A percentile compares a stretch with the other conserved stretches of the same genome.
phyloP scores from a whole-genome alignment of 495 filamentous ascomycete genomes.

The Hypomontagnella monticulosa region DNA sequence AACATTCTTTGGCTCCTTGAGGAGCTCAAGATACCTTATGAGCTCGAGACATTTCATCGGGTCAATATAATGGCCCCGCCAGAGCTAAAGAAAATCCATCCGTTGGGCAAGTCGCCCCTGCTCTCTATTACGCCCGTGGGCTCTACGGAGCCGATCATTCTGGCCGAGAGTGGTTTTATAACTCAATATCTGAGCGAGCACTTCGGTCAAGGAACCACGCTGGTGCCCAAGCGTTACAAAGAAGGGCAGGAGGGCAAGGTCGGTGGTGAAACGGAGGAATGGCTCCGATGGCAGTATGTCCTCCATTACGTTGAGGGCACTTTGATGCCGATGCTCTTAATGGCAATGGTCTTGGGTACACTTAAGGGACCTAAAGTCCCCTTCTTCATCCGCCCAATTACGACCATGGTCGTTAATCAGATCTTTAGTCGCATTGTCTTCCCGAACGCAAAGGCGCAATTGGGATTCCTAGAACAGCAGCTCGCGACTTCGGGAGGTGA shows the following conservation, averaged over 20 bases:
- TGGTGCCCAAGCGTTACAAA: constrained; percentile 72
- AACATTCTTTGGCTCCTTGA: constrained; percentile 91
- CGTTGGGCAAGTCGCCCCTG: constrained; percentile 84
- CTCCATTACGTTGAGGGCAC: constrained; percentile 80
- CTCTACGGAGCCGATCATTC: constrained; percentile 63
- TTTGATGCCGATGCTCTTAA: constrained; percentile 74
- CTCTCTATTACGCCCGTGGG: constrained; percentile 63
- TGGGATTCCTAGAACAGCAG: constrained; percentile 77
- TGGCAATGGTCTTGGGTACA: constrained; percentile 46
- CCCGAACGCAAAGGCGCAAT: constrained; percentile 70
- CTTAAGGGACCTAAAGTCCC: constrained; percentile 73
- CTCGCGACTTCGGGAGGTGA: constrained; percentile 70
- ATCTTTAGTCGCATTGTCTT: constrained; percentile 68
- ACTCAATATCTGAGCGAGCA: constrained; percentile 83
- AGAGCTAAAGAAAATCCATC: constrained; percentile 80
- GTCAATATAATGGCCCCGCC: constrained; percentile 68
- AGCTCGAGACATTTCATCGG: constrained; percentile 79
- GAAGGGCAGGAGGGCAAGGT: constrained; percentile 63
- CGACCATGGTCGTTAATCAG: constrained; percentile 67
- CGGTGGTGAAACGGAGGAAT: constrained; percentile 77
- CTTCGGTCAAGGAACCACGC: constrained; percentile 59
- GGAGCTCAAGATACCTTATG: constrained; percentile 81
- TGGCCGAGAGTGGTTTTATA: constrained; percentile 85
- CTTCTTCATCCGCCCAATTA: constrained; percentile 87
- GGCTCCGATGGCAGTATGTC: constrained; percentile 78